Evolutionary conservation across 345 rosid species (phyloP).

Genomic region (Salix arbutifolia): DNA sequence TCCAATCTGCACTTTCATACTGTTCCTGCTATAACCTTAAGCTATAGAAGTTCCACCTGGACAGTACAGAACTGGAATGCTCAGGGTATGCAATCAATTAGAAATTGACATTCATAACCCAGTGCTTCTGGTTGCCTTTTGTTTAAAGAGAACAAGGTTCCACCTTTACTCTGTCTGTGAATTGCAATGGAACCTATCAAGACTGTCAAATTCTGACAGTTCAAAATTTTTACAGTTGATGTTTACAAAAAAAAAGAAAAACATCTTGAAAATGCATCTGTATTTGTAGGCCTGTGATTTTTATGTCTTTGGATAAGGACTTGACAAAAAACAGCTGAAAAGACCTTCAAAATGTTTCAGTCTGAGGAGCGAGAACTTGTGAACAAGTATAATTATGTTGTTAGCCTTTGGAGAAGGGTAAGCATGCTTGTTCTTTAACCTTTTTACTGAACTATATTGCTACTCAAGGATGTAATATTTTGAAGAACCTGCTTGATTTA

Average conservation of each 20-base stretch:
- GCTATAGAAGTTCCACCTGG: neutral
- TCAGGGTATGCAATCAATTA: neutral
- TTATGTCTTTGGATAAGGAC: slow-evolving; percentile 22
- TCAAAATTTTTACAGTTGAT: neutral
- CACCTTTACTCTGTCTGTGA: neutral
- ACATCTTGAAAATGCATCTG: slow-evolving; percentile 3
- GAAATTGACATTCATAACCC: neutral
- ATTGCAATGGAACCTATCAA: neutral
- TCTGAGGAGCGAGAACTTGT: slow-evolving; percentile 71
- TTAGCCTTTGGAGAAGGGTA: slow-evolving; percentile 90
- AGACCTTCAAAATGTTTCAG: slow-evolving; percentile 60
- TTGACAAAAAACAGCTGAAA: slow-evolving; percentile 63
- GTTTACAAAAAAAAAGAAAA: neutral
- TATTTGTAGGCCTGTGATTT: neutral
- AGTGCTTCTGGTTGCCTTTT: neutral
- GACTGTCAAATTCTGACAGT: neutral
- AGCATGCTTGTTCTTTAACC: slow-evolving; percentile 24
- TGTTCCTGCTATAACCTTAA: neutral
- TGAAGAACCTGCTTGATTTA: neutral
- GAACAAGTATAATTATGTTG: slow-evolving; percentile 76
- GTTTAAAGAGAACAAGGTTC: neutral
- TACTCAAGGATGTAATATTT: neutral
- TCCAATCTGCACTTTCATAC: neutral
- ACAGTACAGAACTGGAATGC: neutral
- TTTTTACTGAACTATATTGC: neutral